A percentile compares a stretch with the other conserved stretches of the same genome.
Evolutionary conservation across 139 green algal species (phyloP).

Genomic region (Asterochloris sp.): DNA sequence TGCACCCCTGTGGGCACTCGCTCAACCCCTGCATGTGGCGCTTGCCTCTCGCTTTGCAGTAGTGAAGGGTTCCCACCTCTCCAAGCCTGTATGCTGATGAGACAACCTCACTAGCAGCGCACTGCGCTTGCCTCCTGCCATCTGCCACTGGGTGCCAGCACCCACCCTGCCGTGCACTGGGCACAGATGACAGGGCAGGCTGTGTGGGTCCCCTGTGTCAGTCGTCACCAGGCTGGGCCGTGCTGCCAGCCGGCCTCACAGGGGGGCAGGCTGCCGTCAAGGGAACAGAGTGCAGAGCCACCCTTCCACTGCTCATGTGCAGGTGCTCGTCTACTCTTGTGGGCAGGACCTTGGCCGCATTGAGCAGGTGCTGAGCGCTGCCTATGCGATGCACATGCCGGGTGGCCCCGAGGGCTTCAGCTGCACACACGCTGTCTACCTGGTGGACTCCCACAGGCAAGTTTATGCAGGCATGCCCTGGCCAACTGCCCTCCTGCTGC

Average conservation of each 20-base stretch:
- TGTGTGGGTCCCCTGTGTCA: no score
- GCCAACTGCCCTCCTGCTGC: neutral
- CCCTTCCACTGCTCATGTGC: no score
- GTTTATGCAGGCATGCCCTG: neutral
- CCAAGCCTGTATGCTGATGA: no score
- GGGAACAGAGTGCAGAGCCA: no score
- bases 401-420: neutral
- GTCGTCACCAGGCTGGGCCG: no score
- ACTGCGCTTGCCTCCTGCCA: no score
- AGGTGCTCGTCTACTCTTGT: neutral
- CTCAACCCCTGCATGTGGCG: neutral
- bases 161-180: no score
- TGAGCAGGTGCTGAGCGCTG: neutral
- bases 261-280: no score
- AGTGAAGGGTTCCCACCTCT: neutral
- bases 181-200: no score
- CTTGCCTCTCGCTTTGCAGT: neutral
- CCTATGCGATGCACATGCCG: conserved; percentile 12
- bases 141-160: no score
- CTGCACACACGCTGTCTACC: conserved; percentile 10
- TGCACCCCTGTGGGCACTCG: neutral
- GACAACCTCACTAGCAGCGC: no score
- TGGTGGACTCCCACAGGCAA: neutral
- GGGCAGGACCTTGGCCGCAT: conserved; percentile 1
- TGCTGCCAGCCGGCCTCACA: no score